phyloP scores from a whole-genome alignment of 78 protist genomes.

The Protostelium mycophagum region DNA sequence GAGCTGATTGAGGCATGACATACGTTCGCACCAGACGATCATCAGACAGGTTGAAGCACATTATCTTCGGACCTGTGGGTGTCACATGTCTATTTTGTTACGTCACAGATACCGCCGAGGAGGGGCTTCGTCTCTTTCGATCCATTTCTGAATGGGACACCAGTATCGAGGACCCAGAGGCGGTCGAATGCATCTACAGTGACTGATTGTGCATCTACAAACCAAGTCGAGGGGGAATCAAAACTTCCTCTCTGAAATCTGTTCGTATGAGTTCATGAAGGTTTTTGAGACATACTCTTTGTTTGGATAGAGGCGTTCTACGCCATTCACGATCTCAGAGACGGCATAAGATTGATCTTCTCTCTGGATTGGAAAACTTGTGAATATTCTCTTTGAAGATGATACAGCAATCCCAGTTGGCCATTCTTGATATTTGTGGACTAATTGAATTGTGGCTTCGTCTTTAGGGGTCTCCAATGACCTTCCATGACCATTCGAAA shows the following conservation, averaged over 20 bases:
- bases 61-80: neutral
- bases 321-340: neutral
- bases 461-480: too few species aligned
- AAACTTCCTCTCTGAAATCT: neutral
- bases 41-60: neutral
- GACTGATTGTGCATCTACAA: neutral
- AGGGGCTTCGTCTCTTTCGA: neutral
- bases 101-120: neutral
- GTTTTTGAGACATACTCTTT: neutral
- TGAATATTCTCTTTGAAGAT: neutral
- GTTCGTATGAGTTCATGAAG: neutral
- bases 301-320: neutral
- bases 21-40: neutral
- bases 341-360: neutral
- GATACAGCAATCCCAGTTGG: neutral
- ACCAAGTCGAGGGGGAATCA: neutral
- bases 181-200: neutral
- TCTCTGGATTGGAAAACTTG: neutral
- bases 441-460: too few species aligned
- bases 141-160: neutral
- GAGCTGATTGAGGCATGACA: neutral
- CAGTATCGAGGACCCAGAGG: neutral
- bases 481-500: too few species aligned
- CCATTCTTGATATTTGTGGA: neutral
- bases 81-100: neutral